Conservation (phyloP, 2,329 filamentous ascomycete genomes). For the Claviceps africana region DNA sequence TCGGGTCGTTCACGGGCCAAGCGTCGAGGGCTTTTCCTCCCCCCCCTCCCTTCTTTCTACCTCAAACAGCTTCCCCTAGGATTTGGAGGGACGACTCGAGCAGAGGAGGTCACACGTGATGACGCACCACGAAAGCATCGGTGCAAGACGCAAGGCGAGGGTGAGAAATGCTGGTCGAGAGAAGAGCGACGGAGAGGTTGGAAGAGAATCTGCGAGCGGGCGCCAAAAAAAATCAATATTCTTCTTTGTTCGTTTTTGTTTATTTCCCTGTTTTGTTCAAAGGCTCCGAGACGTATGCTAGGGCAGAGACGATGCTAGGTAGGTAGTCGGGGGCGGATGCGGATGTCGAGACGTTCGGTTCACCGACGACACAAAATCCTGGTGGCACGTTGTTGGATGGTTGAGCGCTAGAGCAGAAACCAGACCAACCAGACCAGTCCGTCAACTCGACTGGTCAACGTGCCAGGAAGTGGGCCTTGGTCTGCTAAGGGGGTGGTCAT, state of each 20-base stretch:
- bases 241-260: no score
- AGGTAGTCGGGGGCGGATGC: not conserved
- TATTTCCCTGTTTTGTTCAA: no score
- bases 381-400: no score
- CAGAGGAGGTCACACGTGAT: constrained; percentile 3
- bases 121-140: constrained; percentile 2
- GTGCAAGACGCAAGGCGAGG: not conserved
- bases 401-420: no score
- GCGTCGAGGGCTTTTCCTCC: not conserved
- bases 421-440: no score
- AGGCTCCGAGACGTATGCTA: no score
- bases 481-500: no score
- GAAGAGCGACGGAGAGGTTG: not conserved
- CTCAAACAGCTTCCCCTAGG: not conserved
- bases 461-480: no score
- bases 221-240: no score
- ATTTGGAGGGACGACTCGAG: not conserved
- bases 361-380: no score
- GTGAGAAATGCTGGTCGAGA: not conserved
- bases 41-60: not conserved
- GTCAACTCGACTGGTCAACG: no score
- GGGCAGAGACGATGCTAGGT: not conserved
- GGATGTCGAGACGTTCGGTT: not conserved
- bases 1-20: not conserved
- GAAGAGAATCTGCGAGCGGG: not conserved